These are phyloP conservation scores for Thuja plicata DNA, from an alignment of 83 land plant species.

Conservation along the genomic window DNA sequence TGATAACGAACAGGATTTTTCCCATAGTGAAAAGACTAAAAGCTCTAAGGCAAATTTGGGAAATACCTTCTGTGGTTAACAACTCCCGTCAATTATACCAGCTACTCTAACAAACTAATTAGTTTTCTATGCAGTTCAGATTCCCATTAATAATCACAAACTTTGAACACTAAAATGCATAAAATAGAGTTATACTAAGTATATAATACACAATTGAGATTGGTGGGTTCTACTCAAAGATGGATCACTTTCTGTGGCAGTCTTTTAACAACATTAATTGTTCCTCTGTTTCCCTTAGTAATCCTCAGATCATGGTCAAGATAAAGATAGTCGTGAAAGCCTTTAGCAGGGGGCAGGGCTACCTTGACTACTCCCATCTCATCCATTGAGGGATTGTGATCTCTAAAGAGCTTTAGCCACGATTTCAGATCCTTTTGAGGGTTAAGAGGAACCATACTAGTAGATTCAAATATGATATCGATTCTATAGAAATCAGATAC, in stretches of 20 bases:
- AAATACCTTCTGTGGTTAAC: background rate
- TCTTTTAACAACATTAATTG: slow-evolving; percentile 14
- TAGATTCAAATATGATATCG: slow-evolving; percentile 16
- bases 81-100: background rate
- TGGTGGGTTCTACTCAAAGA: background rate
- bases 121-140: background rate
- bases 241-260: slow-evolving; percentile 16
- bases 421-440: slow-evolving; percentile 12
- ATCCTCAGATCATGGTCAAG: slow-evolving; percentile 25
- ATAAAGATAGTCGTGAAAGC: slow-evolving; percentile 25
- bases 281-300: slow-evolving; percentile 25
- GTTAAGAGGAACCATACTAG: slow-evolving; percentile 17
- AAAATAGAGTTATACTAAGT: background rate
- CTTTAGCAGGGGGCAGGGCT: slow-evolving; percentile 24
- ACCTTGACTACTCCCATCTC: slow-evolving; percentile 13
- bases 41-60: no score
- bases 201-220: background rate
- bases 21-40: background rate
- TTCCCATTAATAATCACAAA: background rate
- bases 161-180: background rate
- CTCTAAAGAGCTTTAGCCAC: slow-evolving; percentile 17
- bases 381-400: slow-evolving; percentile 15
- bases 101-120: background rate
- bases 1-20: background rate
- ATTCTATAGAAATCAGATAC: slow-evolving; percentile 1